Conservation (phyloP, 371 early-diverging fungal genomes). For the Mucor lusitanicus region DNA sequence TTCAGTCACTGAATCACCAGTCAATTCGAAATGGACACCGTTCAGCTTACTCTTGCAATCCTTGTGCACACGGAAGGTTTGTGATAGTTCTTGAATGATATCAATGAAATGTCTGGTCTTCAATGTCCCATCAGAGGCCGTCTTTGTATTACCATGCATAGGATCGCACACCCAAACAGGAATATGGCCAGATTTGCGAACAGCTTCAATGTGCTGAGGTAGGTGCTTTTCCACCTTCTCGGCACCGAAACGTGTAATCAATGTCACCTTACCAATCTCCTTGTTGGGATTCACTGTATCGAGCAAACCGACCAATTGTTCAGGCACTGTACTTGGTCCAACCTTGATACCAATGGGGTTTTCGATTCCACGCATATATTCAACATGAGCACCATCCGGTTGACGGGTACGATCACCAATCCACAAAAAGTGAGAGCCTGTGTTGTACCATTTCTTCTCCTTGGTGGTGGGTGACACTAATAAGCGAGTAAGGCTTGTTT, state of each 20-base stretch:
- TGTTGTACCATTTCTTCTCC: conserved; percentile 54
- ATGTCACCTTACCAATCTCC: conserved; percentile 90
- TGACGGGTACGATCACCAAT: conserved; percentile 97
- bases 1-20: conserved; percentile 94
- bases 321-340: conserved; percentile 88
- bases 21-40: conserved; percentile 97
- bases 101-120: conserved; percentile 91
- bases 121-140: conserved; percentile 68
- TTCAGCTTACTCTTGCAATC: conserved; percentile 73
- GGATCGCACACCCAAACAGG: conserved; percentile 98
- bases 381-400: conserved; percentile 93
- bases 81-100: conserved; percentile 80
- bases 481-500: conserved; percentile 78
- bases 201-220: conserved; percentile 89
- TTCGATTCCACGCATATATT: conserved; percentile 92
- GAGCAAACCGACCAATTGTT: conserved; percentile 79
- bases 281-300: conserved; percentile 85
- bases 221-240: conserved; percentile 79
- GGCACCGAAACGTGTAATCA: conserved; percentile 94
- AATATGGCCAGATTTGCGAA: conserved; percentile 78
- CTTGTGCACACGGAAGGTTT: conserved; percentile 84
- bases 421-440: conserved; percentile 95
- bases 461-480: conserved; percentile 47
- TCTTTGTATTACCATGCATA: conserved; percentile 97
- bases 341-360: conserved; percentile 98